Percentiles rank a stretch among this genome's conserved stretches.
phyloP scores from a whole-genome alignment of 2,329 filamentous ascomycete species.

The Shiraia sp. region DNA sequence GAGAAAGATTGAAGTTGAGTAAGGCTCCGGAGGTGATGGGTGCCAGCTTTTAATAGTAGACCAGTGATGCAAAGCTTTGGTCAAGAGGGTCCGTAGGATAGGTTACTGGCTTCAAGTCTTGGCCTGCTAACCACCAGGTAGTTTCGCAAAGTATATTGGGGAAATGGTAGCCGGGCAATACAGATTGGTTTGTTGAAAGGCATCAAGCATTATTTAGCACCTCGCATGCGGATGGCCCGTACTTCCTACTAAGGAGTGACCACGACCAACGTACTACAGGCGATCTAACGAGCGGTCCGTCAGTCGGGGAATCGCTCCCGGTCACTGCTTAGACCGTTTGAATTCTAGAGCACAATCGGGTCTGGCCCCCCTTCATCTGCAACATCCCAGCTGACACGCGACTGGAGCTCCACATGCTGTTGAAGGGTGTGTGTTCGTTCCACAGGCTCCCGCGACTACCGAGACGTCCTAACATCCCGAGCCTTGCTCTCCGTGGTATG shows the following conservation, averaged over 20 bases:
- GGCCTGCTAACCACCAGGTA: conserved; percentile 20
- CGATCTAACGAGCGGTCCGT: conserved; percentile 27
- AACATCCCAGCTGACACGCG: conserved; percentile 36
- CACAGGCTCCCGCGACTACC: conserved; percentile 31
- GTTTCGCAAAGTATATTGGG: conserved; percentile 19
- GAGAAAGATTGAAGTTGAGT: not conserved
- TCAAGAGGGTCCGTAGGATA: conserved; percentile 29
- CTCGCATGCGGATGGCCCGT: conserved; percentile 35
- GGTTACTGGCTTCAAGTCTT: conserved; percentile 26
- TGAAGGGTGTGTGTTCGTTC: conserved; percentile 22
- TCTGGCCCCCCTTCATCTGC: conserved; percentile 32
- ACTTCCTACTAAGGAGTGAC: conserved; percentile 23
- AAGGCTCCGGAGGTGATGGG: conserved; percentile 12
- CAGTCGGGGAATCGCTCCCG: conserved; percentile 35
- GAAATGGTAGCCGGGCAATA: conserved; percentile 29
- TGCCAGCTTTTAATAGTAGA: conserved; percentile 25
- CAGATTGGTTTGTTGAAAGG: conserved; percentile 32
- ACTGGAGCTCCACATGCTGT: conserved; percentile 26
- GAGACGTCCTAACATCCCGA: conserved; percentile 15
- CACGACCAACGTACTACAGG: conserved; percentile 27
- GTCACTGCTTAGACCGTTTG: conserved; percentile 27
- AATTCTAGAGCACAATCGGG: conserved; percentile 24
- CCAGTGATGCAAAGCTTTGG: conserved; percentile 16
- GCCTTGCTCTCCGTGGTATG: conserved; percentile 7
- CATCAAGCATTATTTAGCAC: conserved; percentile 31